Evolutionary conservation across 2,329 filamentous ascomycete species (phyloP).

Genomic region (Phialophora chinensis): DNA sequence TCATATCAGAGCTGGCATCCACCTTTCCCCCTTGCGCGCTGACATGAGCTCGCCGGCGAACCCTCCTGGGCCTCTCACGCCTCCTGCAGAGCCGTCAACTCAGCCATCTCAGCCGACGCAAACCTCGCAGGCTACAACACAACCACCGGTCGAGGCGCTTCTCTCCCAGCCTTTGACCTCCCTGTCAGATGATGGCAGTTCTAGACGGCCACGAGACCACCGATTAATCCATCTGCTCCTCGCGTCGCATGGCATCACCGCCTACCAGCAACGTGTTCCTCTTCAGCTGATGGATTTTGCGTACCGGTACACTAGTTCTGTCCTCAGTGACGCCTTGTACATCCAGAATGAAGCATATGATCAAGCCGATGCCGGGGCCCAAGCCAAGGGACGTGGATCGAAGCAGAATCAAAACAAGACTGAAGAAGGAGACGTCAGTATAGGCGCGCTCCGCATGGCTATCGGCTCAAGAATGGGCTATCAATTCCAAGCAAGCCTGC

Average conservation of each 20-base stretch:
- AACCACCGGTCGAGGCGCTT: slow-evolving; percentile 39
- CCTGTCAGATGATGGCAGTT: slow-evolving; percentile 54
- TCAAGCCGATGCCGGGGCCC: slow-evolving; percentile 46
- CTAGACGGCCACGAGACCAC: slow-evolving; percentile 56
- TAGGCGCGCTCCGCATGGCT: slow-evolving; percentile 65
- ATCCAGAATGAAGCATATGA: slow-evolving; percentile 58
- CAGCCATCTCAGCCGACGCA: slow-evolving; percentile 38
- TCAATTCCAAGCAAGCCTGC: slow-evolving; percentile 64
- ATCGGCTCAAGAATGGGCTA: slow-evolving; percentile 63
- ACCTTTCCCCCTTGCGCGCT: slow-evolving; percentile 1
- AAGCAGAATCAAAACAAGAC: slow-evolving; percentile 46
- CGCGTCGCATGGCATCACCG: slow-evolving; percentile 54
- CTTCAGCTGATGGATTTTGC: slow-evolving; percentile 60
- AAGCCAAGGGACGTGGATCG: slow-evolving; percentile 42
- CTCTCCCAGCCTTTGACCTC: slow-evolving; percentile 52
- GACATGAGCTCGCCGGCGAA: slow-evolving; percentile 35
- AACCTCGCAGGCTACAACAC: slow-evolving; percentile 30
- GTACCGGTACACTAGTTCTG: slow-evolving; percentile 60
- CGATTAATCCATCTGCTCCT: slow-evolving; percentile 59
- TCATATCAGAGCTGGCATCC: not conserved
- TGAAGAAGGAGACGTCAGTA: slow-evolving; percentile 59
- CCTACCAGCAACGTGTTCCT: slow-evolving; percentile 60
- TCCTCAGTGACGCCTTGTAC: slow-evolving; percentile 59
- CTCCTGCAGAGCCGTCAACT: slow-evolving; percentile 49
- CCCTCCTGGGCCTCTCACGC: slow-evolving; percentile 47